A percentile compares a stretch with the other conserved stretches of the same genome.
phyloP scores from a whole-genome alignment of 176 grass and related monocot genomes.

The Phragmites australis region DNA sequence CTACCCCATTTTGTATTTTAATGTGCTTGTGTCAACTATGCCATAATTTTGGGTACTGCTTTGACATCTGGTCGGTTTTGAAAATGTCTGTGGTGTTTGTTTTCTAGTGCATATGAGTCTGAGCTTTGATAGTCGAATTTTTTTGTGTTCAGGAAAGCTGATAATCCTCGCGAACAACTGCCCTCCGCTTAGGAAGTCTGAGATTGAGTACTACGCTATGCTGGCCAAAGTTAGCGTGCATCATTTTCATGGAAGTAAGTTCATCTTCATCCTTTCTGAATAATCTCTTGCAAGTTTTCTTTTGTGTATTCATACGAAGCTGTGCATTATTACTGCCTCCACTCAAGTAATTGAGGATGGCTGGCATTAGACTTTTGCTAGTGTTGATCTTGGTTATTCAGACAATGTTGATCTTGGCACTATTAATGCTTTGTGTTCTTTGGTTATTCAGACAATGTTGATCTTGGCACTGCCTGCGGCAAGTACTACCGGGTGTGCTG shows the following conservation, averaged over 20 bases:
- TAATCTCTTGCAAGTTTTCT: background rate
- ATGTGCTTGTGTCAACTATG: background rate
- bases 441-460: no score
- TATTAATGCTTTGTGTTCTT: no score
- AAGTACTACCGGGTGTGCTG: slow-evolving; percentile 95
- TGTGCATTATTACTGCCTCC: background rate
- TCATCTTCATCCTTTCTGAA: background rate
- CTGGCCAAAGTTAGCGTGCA: slow-evolving; percentile 88
- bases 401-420: slow-evolving; percentile 98
- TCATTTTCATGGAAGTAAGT: slow-evolving; percentile 97
- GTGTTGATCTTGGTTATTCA: no score
- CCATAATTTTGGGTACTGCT: background rate
- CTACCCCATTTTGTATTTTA: background rate
- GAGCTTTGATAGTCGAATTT: background rate
- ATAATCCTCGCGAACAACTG: slow-evolving; percentile 93
- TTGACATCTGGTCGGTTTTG: background rate
- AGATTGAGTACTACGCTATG: slow-evolving; percentile 99
- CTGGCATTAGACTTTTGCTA: background rate
- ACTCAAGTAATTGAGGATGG: background rate
- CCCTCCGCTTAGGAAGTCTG: slow-evolving; percentile 88
- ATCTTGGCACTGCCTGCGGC: slow-evolving; percentile 91
- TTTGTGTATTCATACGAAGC: background rate
- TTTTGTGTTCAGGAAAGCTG: slow-evolving; percentile 65
- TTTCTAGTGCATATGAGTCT: background rate
- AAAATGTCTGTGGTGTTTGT: background rate